Evolutionary conservation across 768 basidiomycete species (phyloP), one percentile per base, ranked within the genome.

Genomic region (Mrakia gelida): DNA sequence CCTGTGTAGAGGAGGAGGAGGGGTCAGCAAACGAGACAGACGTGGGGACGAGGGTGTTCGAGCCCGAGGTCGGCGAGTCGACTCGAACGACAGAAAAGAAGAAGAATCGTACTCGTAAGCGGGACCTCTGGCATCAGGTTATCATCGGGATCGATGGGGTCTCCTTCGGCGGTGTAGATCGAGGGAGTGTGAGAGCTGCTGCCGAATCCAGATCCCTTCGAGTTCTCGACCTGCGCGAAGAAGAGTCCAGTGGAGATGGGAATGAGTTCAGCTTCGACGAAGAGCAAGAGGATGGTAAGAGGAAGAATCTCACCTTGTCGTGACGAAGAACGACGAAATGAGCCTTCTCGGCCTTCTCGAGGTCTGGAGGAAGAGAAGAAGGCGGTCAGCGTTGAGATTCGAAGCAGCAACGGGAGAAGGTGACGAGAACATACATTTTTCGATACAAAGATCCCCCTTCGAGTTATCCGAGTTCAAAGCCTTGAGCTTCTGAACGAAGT

Each of bases 261-360:
- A 2, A 15, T 11, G 28, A 23, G 43, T 45, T 72, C 5, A 77
- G n/a, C 68, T 34, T 15, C 34, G 23, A 21, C 21, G 11, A 52
- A 21, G 28, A 70, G 68, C 68, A n/a, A 30, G 30, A 23, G 21
- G 38, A 15, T 4, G n/a, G 18, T n/a, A 16, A n/a, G 62, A 38
- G 8, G 59, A 23, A 92, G 28, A 13, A 7, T 3, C 89, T 89
- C 61, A 96, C 86, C 86, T 92, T 95, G 81, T 95, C 93, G 84
- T 90, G 91, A 81, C 91, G 89, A 79, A 95, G 92, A 82, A 90
- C 92, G 80, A 92, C 91, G 85, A 96, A 96, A 89, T 94, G 96
- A 0, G 89, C 90, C 82, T 95, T 94, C 85, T 97, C 95, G 80
- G 92, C 94, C 86, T 95, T 96, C 79, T 89, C 87, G 80, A 97